Conservation (phyloP, 2,329 filamentous ascomycete genomes). For the Sporothrix curviconia region DNA sequence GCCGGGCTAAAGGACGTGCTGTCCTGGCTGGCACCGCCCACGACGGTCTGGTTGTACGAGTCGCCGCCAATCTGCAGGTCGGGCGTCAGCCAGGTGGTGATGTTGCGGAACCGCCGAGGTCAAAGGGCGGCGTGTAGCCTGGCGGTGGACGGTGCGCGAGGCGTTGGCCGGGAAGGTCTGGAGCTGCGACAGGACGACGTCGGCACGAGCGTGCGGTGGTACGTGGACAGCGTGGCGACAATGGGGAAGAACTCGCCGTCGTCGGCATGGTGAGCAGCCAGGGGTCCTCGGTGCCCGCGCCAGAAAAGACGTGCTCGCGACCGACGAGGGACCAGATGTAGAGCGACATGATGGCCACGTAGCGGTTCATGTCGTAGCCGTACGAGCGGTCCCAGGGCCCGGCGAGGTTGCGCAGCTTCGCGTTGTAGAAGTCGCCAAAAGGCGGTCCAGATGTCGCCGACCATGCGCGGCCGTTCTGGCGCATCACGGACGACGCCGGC, state of each 20-base stretch:
- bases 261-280: constrained; percentile 48
- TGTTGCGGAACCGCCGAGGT: constrained; percentile 50
- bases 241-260: constrained; percentile 55
- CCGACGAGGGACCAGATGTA: constrained; percentile 55
- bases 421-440: constrained; percentile 44
- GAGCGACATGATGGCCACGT: constrained; percentile 50
- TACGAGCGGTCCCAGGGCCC: constrained; percentile 60
- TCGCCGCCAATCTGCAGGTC: constrained; percentile 55
- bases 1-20: constrained; percentile 51
- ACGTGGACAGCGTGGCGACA: constrained; percentile 46
- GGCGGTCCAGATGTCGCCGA: constrained; percentile 46
- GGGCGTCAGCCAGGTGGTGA: constrained; percentile 50
- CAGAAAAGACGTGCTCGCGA: constrained; percentile 31
- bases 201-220: constrained; percentile 41
- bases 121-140: constrained; percentile 52
- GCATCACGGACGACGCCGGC: constrained; percentile 44
- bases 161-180: background rate
- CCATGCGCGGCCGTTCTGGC: constrained; percentile 44
- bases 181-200: constrained; percentile 29
- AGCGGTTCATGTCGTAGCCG: constrained; percentile 58
- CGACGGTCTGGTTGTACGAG: constrained; percentile 47
- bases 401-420: constrained; percentile 53
- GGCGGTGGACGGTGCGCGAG: constrained; percentile 44
- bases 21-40: constrained; percentile 49
- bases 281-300: constrained; percentile 17